Evolutionary conservation across 2,329 filamentous ascomycete species (phyloP).

Genomic region (Akanthomyces lecanii): DNA sequence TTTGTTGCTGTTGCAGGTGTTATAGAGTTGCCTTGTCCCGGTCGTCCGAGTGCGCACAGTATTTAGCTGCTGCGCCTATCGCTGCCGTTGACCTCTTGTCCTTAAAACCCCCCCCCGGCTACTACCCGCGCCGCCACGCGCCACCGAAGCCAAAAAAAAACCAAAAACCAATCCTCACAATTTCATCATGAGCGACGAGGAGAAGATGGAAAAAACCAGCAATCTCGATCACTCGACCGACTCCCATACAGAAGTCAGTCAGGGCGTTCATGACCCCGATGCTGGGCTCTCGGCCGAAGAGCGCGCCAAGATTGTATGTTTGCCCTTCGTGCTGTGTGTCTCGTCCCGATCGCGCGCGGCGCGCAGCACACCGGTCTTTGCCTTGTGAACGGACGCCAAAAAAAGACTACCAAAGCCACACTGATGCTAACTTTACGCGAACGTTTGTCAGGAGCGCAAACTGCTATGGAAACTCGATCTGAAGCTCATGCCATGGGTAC

Average conservation of each 20-base stretch:
- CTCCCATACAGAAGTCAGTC: constrained; percentile 27
- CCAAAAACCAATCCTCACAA: not conserved
- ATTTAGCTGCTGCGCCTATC: too few relatives aligned
- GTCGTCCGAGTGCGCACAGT: not conserved
- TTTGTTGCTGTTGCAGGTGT: not conserved
- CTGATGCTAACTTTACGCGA: not conserved
- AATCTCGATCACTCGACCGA: constrained; percentile 25
- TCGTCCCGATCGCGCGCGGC: not conserved
- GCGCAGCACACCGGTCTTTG: not conserved
- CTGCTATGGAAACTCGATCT: constrained; percentile 59
- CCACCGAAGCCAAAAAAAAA: not conserved
- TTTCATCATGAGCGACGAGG: constrained; percentile 31
- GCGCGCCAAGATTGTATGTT: constrained; percentile 53
- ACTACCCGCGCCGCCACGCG: not conserved
- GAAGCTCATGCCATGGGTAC: constrained; percentile 56
- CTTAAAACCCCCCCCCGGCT: not conserved
- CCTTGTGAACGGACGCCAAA: not conserved
- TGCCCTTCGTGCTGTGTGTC: not conserved
- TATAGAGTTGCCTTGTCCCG: not conserved
- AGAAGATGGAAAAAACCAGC: constrained; percentile 22
- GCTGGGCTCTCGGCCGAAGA: constrained; percentile 61
- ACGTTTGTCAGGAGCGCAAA: constrained; percentile 50
- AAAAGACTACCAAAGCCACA: not conserved
- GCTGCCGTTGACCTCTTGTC: not conserved
- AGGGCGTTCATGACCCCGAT: constrained; percentile 44